These are phyloP conservation scores for Leccinum rimulosum DNA, from an alignment of 768 basidiomycete species.

Conservation along the genomic window DNA sequence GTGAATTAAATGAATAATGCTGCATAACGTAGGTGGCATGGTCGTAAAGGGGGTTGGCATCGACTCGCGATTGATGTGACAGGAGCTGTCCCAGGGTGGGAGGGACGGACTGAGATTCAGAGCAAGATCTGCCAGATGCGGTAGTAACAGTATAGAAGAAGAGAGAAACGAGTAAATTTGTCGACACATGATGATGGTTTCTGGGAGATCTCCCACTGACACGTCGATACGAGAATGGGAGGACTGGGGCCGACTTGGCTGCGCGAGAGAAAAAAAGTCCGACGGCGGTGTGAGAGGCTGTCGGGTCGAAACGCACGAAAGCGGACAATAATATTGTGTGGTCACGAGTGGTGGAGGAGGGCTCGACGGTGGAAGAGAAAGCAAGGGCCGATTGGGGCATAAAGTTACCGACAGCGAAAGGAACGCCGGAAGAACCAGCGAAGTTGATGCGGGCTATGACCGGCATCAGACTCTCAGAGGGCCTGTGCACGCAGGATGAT, in stretches of 20 bases:
- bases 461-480: conserved; percentile 15
- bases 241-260: conserved; percentile 17
- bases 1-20: conserved; percentile 17
- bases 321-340: not conserved
- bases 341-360: not conserved
- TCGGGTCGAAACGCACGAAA: conserved; percentile 3
- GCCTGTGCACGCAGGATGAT: conserved; percentile 12
- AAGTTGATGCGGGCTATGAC: conserved; percentile 22
- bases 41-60: conserved; percentile 14
- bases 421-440: conserved; percentile 26
- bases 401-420: conserved; percentile 27
- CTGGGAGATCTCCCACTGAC: conserved; percentile 19
- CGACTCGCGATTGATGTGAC: conserved; percentile 12
- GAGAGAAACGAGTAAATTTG: conserved; percentile 8
- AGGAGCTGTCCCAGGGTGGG: conserved; percentile 25
- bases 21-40: conserved; percentile 13
- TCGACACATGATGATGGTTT: conserved; percentile 11
- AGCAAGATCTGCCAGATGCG: conserved; percentile 16
- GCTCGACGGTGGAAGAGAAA: conserved; percentile 1
- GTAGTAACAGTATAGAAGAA: conserved; percentile 8
- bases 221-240: conserved; percentile 1
- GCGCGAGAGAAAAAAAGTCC: conserved; percentile 12
- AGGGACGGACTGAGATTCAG: conserved; percentile 14
- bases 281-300: conserved; percentile 23
- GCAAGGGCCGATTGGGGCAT: conserved; percentile 21